Evolutionary conservation across 2,329 filamentous ascomycete genomes (phyloP), one percentile per base, ranked within the genome.

Genomic region (Sporothrix pallida): DNA sequence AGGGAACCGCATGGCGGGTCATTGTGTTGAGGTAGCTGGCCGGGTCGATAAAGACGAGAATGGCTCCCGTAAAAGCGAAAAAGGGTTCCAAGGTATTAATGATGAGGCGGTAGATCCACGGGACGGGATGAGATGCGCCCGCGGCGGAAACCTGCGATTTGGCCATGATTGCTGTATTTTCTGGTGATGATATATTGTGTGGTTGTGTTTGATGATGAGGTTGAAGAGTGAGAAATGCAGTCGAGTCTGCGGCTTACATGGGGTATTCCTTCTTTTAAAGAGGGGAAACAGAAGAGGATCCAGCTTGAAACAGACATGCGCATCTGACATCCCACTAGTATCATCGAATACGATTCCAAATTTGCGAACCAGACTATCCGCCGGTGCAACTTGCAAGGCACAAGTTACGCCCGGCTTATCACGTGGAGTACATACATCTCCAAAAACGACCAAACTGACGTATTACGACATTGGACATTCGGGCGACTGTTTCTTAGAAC

Each of bases 61-160:
- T 26, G 9, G 79, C 79, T 69, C 82, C 81, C 70, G 75, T 72
- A 12, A 80, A 37, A 48, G 82, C 81, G 52, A 78, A 78, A 20
- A 83, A 73, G 12, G 82, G 82, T 75, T 83, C 82, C 70, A 83
- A 67, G 58, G 78, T 78, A 46, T 79, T 79, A 44, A 83, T 75
- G 63, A 79, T 75, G 71, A 83, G 54, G 56, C 80, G 80, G 77
- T 81, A 82, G 58, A 76, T 17, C 72, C 76, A 75, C 3, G 12
- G 82, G 81, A 68, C 83, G 15, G 20, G 46, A 23, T 60, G 26
- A 6, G 31, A 37, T 44, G 13, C 26, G 31, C 8, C 6, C 44
- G 52, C 52, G 50, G 37, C 12, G 3, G 68, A 7, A 10, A 12
- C 26, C 10, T 15, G 17, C 26, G 68, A 12, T 3, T 15, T 52